Conservation (phyloP, 2,329 filamentous ascomycete genomes). For the Fusarium longipes region DNA sequence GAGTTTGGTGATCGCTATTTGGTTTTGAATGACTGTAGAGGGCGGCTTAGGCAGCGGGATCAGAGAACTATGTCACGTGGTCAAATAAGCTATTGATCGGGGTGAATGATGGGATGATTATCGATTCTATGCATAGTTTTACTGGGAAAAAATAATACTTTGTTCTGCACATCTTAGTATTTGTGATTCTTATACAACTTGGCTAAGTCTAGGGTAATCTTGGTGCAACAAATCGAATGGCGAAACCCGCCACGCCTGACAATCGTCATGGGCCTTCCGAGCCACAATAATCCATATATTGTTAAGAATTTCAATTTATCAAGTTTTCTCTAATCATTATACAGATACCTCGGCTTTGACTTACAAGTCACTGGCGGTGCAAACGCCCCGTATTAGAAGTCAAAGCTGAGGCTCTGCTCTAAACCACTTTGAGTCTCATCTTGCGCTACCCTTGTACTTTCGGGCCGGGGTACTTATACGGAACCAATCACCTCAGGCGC, state of each 20-base stretch:
- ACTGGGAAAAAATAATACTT: too few relatives aligned
- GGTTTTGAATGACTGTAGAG: background rate
- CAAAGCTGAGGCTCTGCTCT: conserved; percentile 7
- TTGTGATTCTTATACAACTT: too few relatives aligned
- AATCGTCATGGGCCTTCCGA: too few relatives aligned
- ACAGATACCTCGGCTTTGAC: background rate
- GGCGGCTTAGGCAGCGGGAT: background rate
- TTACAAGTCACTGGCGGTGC: background rate
- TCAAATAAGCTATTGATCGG: too few relatives aligned
- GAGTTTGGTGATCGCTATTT: background rate
- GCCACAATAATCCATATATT: background rate
- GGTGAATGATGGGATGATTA: too few relatives aligned
- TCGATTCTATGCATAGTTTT: too few relatives aligned
- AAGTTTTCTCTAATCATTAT: background rate
- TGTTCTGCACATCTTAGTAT: too few relatives aligned
- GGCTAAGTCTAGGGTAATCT: too few relatives aligned
- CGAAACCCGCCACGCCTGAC: too few relatives aligned
- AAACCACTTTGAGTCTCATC: conserved; percentile 15
- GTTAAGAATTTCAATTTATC: too few relatives aligned
- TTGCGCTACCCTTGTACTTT: conserved; percentile 5
- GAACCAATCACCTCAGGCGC: conserved; percentile 16
- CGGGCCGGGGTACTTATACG: background rate
- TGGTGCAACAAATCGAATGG: too few relatives aligned
- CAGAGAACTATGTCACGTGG: background rate
- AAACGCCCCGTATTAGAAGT: background rate